phyloP scores from a whole-genome alignment of 306 rosid genomes.

The Cicer judaicum region DNA sequence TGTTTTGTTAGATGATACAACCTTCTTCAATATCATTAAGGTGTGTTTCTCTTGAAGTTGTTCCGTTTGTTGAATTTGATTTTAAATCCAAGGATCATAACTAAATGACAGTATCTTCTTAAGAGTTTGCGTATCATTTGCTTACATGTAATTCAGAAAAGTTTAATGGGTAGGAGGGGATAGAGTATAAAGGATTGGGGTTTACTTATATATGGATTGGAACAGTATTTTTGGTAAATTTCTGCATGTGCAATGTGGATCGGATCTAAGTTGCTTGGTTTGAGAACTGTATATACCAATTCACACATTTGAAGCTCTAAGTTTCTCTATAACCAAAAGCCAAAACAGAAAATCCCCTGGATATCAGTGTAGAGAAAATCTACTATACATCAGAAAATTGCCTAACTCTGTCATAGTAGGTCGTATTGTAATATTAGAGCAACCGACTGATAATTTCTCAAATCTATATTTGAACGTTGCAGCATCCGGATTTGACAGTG shows the following conservation, averaged over 20 bases:
- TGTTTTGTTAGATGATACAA: conserved; percentile 71
- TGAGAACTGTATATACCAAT: conserved; percentile 29
- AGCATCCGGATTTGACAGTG: conserved; percentile 94
- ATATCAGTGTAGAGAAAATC: conserved; percentile 19
- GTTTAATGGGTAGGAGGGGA: conserved; percentile 6
- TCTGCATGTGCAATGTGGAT: conserved; percentile 30
- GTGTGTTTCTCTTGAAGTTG: conserved; percentile 54
- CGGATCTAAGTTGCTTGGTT: conserved; percentile 28
- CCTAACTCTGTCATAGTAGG: conserved; percentile 16
- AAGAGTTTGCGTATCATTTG: conserved; percentile 1
- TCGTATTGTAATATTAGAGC: conserved; percentile 16
- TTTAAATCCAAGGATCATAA: conserved; percentile 38
- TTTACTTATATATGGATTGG: conserved; percentile 21
- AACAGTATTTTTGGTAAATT: conserved; percentile 25
- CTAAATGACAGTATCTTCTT: conserved; percentile 35
- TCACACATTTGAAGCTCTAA: conserved; percentile 35
- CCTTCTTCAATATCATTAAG: conserved; percentile 74
- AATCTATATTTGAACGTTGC: conserved; percentile 53
- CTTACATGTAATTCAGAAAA: conserved; percentile 17
- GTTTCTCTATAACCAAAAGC: conserved; percentile 4
- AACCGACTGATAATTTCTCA: conserved; percentile 33
- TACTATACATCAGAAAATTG: conserved; percentile 32
- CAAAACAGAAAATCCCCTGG: conserved; percentile 18
- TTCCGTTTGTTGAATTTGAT: conserved; percentile 40
- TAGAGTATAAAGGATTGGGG: conserved; percentile 13